Evolutionary conservation across 768 basidiomycete genomes (phyloP).

Genomic region (Mycena galericulata): DNA sequence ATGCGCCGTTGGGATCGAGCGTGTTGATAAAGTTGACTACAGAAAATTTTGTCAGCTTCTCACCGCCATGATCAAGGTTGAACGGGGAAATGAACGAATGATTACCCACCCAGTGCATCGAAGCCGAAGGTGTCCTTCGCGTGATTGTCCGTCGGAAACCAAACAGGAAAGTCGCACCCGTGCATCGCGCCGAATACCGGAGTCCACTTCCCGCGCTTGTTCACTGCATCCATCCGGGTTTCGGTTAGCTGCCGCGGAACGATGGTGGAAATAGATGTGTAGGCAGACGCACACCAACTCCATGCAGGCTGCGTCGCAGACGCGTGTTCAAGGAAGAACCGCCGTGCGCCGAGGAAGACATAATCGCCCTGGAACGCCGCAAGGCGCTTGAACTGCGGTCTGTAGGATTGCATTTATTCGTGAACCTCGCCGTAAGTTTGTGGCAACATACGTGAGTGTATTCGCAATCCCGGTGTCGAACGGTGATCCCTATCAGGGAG

Average conservation of each 20-base stretch:
- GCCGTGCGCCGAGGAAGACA: slow-evolving; percentile 8
- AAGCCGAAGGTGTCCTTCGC: not conserved
- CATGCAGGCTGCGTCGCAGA: slow-evolving; percentile 22
- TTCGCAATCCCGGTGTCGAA: slow-evolving; percentile 25
- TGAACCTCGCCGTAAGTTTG: not conserved
- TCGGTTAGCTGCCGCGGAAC: not conserved
- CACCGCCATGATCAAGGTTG: too few relatives aligned
- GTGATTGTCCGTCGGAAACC: slow-evolving; percentile 15
- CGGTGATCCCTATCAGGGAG: slow-evolving; percentile 19
- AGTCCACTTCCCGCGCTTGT: slow-evolving; percentile 22
- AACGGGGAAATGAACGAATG: too few relatives aligned
- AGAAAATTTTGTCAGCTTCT: not conserved
- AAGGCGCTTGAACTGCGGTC: slow-evolving; percentile 30
- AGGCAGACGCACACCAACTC: slow-evolving; percentile 30
- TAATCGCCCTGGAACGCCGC: slow-evolving; percentile 30
- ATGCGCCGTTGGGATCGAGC: slow-evolving; percentile 24
- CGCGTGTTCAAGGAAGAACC: slow-evolving; percentile 24
- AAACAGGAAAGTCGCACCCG: slow-evolving; percentile 13
- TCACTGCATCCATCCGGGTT: slow-evolving; percentile 1
- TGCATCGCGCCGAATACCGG: slow-evolving; percentile 20
- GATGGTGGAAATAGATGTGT: too few relatives aligned
- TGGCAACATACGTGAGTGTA: slow-evolving; percentile 16
- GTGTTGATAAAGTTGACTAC: slow-evolving; percentile 31
- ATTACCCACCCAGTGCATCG: slow-evolving; percentile 23
- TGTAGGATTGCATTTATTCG: not conserved